Percentiles rank a stretch among this genome's conserved stretches.
These are phyloP conservation scores for Phytophthora capsici DNA, from an alignment of 352 stramenopile species.

Conservation along the genomic window DNA sequence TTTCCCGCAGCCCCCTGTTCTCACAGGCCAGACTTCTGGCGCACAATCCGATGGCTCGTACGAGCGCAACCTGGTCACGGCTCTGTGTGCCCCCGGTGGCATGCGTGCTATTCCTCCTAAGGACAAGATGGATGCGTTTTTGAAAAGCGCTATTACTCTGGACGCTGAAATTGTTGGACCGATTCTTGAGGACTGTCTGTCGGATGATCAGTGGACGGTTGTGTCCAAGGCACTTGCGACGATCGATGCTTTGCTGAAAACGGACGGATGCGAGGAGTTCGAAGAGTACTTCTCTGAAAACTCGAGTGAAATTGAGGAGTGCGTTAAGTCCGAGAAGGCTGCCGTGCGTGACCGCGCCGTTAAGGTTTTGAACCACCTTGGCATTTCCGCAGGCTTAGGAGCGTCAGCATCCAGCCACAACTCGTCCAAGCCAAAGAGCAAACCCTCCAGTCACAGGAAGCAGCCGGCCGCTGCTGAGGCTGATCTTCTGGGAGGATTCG, in stretches of 20 bases:
- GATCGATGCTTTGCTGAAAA: slow-evolving; percentile 89
- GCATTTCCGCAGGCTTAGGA: slow-evolving; percentile 45
- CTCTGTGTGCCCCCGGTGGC: slow-evolving; percentile 92
- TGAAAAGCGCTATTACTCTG: slow-evolving; percentile 90
- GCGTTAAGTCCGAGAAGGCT: slow-evolving; percentile 76
- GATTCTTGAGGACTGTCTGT: slow-evolving; percentile 93
- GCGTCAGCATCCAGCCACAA: slow-evolving; percentile 33
- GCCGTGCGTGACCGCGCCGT: slow-evolving; percentile 78
- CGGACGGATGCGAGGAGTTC: slow-evolving; percentile 84
- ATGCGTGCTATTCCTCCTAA: slow-evolving; percentile 95
- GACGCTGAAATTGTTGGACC: slow-evolving; percentile 94
- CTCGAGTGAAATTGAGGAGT: slow-evolving; percentile 75
- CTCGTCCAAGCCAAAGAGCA: slow-evolving; percentile 39
- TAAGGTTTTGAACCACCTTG: slow-evolving; percentile 73
- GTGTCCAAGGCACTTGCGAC: slow-evolving; percentile 94
- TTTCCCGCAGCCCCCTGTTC: slow-evolving; percentile 38
- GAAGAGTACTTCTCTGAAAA: slow-evolving; percentile 88
- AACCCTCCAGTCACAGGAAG: slow-evolving; percentile 42
- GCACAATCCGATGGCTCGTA: slow-evolving; percentile 90
- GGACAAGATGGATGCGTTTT: slow-evolving; percentile 94
- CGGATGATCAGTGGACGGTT: slow-evolving; percentile 90
- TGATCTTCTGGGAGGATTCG: slow-evolving; percentile 79
- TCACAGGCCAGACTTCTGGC: slow-evolving; percentile 69
- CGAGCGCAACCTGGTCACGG: slow-evolving; percentile 93
- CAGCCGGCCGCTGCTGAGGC: slow-evolving; percentile 48